Conservation (phyloP, 2,329 filamentous ascomycete genomes). For the Neodidymelliopsis sp. region DNA sequence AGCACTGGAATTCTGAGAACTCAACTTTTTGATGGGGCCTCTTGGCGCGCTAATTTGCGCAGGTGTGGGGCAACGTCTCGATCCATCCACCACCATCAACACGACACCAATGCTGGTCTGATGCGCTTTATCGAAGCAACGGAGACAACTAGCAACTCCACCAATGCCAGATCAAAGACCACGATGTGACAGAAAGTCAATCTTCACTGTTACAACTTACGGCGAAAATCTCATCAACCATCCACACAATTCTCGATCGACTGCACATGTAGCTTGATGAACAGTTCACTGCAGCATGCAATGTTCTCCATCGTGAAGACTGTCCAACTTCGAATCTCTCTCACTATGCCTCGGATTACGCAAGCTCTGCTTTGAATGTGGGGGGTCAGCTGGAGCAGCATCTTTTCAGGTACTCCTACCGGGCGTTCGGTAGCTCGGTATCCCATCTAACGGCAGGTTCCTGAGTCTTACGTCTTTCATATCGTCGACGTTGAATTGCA, state of each 20-base stretch:
- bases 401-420: not conserved
- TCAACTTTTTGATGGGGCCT: constrained; percentile 35
- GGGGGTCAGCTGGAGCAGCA: not conserved
- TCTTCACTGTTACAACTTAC: no score
- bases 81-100: not conserved
- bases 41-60: constrained; percentile 4
- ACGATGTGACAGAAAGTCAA: no score
- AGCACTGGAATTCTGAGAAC: constrained; percentile 24
- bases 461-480: not conserved
- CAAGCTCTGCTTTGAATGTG: not conserved
- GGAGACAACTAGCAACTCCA: no score
- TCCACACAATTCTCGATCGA: no score
- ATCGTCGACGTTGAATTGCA: not conserved
- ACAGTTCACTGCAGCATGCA: no score
- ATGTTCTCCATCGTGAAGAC: no score
- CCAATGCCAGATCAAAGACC: no score
- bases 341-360: not conserved
- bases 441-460: not conserved
- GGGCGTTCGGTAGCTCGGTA: not conserved
- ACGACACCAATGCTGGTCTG: not conserved
- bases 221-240: no score
- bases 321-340: no score
- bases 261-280: no score
- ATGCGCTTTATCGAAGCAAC: no score
- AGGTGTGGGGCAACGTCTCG: constrained; percentile 4